A percentile compares a stretch with the other conserved stretches of the same genome.
Evolutionary conservation across 2,329 filamentous ascomycete genomes (phyloP).

Genomic region (Microsporum ferrugineum): DNA sequence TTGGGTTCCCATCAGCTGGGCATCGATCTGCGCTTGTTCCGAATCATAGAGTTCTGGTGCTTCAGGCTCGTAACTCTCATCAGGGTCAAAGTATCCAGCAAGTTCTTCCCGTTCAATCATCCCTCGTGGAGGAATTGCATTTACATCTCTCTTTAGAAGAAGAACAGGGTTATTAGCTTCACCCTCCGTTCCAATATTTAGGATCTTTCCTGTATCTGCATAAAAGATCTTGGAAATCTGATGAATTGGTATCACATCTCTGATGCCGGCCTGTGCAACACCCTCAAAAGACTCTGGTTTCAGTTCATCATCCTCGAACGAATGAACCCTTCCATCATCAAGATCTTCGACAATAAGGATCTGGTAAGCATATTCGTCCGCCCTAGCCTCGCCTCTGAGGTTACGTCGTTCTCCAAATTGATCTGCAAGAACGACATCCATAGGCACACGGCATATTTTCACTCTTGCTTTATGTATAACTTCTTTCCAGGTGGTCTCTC

Average conservation of each 20-base stretch:
- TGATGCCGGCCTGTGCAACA: conserved; percentile 50
- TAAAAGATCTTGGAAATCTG: conserved; percentile 87
- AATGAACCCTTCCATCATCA: conserved; percentile 58
- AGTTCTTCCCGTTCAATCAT: conserved; percentile 43
- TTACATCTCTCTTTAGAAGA: conserved; percentile 59
- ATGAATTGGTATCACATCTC: conserved; percentile 57
- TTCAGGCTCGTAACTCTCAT: conserved; percentile 22
- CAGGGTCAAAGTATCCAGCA: conserved; percentile 21
- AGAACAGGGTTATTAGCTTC: conserved; percentile 63
- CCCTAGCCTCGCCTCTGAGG: conserved; percentile 32
- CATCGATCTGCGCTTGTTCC: conserved; percentile 28
- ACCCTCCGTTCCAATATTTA: conserved; percentile 64
- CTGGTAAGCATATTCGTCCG: conserved; percentile 65
- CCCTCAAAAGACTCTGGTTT: conserved; percentile 51
- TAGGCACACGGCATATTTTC: conserved; percentile 61
- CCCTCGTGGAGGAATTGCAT: conserved; percentile 50
- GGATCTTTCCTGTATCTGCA: conserved; percentile 75
- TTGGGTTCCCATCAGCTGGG: not conserved
- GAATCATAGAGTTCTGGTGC: conserved; percentile 30
- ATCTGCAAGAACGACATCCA: conserved; percentile 37
- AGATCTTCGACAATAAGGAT: conserved; percentile 74
- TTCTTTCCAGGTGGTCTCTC: conserved; percentile 82
- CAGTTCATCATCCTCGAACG: conserved; percentile 48
- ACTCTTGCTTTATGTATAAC: conserved; percentile 87
- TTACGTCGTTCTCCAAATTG: conserved; percentile 11